Evolutionary conservation across 495 filamentous ascomycete genomes (phyloP), one percentile per base, ranked within the genome.

Genomic region (Aspergillus indologenus): DNA sequence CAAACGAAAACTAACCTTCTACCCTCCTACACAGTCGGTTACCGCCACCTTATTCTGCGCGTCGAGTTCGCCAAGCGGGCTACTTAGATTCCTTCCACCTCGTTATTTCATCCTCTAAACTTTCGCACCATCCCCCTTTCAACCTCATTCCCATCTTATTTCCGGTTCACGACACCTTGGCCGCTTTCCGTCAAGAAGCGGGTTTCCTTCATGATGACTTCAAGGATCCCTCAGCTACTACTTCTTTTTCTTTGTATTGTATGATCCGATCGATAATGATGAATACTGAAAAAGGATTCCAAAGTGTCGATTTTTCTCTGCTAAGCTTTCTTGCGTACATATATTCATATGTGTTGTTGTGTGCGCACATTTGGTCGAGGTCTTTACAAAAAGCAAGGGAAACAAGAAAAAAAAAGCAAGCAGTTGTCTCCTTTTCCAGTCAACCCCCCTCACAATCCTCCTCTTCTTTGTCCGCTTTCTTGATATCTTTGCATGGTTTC

Each of bases 41-140:
- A 92, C 77, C 87, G 88, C 70, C 91, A 96, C 75, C 79, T 96
- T 64, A 96, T 96, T 70, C 75, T 96, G 60, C 87, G 89, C 68
- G 91, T 96, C 60, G 91, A 96, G 74, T 96, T 96, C 75, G 90
- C 91, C 51, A 94, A 94, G 85, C 87, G 90, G 72, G 80, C 89
- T 59, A 76, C 80, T 62, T 85, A 78, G 66, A 75, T 60, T 68
- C 54, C 51, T 63, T 69, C 46, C 5, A 21, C 45, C 45, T 50
- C 47, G 5, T 19, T 50, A 45, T 52, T 24, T 67, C 57, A 58
- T 59, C 58, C 57, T 58, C 61, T 68, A 63, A 64, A 62, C 61
- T 54, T 60, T 61, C 64, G 60, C 54, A 57, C 66, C 53, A 56
- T 57, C 60, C 63, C 60, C 60, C 61, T 58, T 62, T 71, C 65